A percentile compares a stretch with the other conserved stretches of the same genome.
Evolutionary conservation across 805 yeast genomes (phyloP).

Genomic region (Kodamaea nitidulidarum): DNA sequence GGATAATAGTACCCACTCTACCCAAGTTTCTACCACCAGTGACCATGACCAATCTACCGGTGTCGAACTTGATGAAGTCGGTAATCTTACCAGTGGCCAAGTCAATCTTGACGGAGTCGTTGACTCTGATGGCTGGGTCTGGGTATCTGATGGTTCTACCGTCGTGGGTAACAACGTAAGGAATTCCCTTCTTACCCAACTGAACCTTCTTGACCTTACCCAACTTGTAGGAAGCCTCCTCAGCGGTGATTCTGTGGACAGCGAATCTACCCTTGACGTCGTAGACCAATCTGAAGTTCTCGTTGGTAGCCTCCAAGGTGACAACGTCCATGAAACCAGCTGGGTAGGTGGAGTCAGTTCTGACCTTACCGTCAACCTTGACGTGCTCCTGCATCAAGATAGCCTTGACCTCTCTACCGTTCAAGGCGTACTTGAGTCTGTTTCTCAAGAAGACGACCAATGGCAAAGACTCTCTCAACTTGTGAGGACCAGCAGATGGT

Average conservation of each 20-base stretch:
- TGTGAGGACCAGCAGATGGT: slow-evolving; percentile 34
- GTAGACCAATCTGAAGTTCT: slow-evolving; percentile 27
- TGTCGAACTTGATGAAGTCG: slow-evolving; percentile 37
- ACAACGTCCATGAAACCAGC: slow-evolving; percentile 33
- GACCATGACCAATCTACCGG: slow-evolving; percentile 40
- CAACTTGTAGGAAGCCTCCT: slow-evolving; percentile 25
- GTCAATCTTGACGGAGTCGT: slow-evolving; percentile 25
- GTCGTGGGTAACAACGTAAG: slow-evolving; percentile 26
- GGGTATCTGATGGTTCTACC: slow-evolving; percentile 28
- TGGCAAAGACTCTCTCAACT: slow-evolving; percentile 33
- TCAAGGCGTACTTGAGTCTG: slow-evolving; percentile 33
- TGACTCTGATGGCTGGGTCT: slow-evolving; percentile 21
- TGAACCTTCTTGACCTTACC: slow-evolving; percentile 25
- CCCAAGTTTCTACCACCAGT: slow-evolving; percentile 44
- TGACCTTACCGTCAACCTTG: slow-evolving; percentile 33
- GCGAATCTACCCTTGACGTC: slow-evolving; percentile 27
- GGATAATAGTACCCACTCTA: slow-evolving; percentile 40
- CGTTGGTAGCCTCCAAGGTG: slow-evolving; percentile 31
- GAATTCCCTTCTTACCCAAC: slow-evolving; percentile 24
- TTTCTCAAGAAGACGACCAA: slow-evolving; percentile 31
- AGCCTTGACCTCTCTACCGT: slow-evolving; percentile 34
- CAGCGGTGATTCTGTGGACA: slow-evolving; percentile 27
- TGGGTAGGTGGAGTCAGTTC: slow-evolving; percentile 31
- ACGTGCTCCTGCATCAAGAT: slow-evolving; percentile 32
- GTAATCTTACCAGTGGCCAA: slow-evolving; percentile 23